Evolutionary conservation across 768 basidiomycete species (phyloP).

Genomic region (Leccinum aurantiacum): DNA sequence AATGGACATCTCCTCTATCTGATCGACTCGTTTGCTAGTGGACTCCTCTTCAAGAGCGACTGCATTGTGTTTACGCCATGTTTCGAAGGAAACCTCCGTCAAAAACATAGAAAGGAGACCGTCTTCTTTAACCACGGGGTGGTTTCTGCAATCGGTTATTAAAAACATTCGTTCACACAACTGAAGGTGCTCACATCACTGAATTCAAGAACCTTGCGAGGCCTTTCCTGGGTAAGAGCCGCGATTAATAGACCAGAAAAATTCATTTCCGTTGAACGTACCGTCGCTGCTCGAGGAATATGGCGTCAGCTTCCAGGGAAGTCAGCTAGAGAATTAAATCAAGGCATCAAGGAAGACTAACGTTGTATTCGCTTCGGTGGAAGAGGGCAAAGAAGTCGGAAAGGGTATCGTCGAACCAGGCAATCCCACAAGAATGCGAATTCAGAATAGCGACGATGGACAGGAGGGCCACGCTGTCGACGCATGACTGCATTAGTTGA

Average conservation of each 20-base stretch:
- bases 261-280: slow-evolving; percentile 27
- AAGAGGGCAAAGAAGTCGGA: slow-evolving; percentile 81
- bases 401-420: slow-evolving; percentile 84
- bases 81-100: slow-evolving; percentile 79
- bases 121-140: slow-evolving; percentile 89
- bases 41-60: slow-evolving; percentile 90
- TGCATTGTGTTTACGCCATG: slow-evolving; percentile 77
- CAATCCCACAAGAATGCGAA: slow-evolving; percentile 90
- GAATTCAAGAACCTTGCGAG: slow-evolving; percentile 78
- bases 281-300: slow-evolving; percentile 90
- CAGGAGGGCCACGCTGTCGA: slow-evolving; percentile 60
- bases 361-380: slow-evolving; percentile 93
- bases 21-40: slow-evolving; percentile 70
- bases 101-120: slow-evolving; percentile 80
- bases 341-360: slow-evolving; percentile 39
- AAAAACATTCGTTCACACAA: neutral
- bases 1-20: slow-evolving; percentile 87
- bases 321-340: neutral
- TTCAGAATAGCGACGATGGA: slow-evolving; percentile 88
- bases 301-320: slow-evolving; percentile 65
- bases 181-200: slow-evolving; percentile 55
- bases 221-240: slow-evolving; percentile 57
- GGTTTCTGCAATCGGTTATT: slow-evolving; percentile 58
- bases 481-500: slow-evolving; percentile 13
- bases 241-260: neutral